These are phyloP conservation scores for Medicago truncatula DNA, from an alignment of 306 rosid species.

Conservation along the genomic window MtrunA17r5.0-ANR NC_053044.1:51330001-51330500, in stretches of 20 bases:
- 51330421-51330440: slow-evolving; percentile 44
- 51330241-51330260: slow-evolving; percentile 16
- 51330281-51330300: slow-evolving; percentile 45
- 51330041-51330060: too few species aligned
- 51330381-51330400: slow-evolving; percentile 42
- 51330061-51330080: too few species aligned
- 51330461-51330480: not conserved
- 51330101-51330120: too few species aligned
- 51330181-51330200: too few species aligned
- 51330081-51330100: too few species aligned
- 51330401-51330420: slow-evolving; percentile 40
- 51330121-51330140: too few species aligned
- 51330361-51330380: slow-evolving; percentile 42
- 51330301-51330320: slow-evolving; percentile 1
- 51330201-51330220: too few species aligned
- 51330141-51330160: too few species aligned
- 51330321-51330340: slow-evolving; percentile 1
- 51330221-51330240: slow-evolving; percentile 27
- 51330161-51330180: too few species aligned
- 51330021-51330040: too few species aligned
- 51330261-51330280: slow-evolving; percentile 47
- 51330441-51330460: slow-evolving; percentile 42
- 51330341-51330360: slow-evolving; percentile 32
- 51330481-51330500: too few species aligned
- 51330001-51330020: not conserved